A percentile compares a stretch with the other conserved stretches of the same genome.
phyloP scores from a whole-genome alignment of 352 stramenopile genomes.

The Blastocystis sp. region DNA sequence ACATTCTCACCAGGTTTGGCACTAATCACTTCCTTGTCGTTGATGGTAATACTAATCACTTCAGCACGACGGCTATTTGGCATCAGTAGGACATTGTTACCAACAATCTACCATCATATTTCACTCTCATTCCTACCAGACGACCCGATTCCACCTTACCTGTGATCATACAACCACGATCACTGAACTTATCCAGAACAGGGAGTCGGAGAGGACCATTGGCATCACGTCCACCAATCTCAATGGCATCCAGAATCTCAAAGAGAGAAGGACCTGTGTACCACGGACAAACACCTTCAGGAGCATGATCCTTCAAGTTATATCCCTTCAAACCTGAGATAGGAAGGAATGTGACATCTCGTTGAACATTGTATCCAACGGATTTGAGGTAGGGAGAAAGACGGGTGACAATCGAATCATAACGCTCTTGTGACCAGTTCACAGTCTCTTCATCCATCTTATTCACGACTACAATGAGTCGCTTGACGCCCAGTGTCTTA shows the following conservation, averaged over 20 bases:
- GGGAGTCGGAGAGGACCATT: slow-evolving; percentile 83
- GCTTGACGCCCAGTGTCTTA: slow-evolving; percentile 94
- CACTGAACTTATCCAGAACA: slow-evolving; percentile 90
- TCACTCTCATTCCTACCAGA: slow-evolving; percentile 69
- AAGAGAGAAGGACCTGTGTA: slow-evolving; percentile 89
- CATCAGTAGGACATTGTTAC: slow-evolving; percentile 87
- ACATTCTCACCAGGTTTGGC: slow-evolving; percentile 96
- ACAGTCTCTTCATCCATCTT: slow-evolving; percentile 98
- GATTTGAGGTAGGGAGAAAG: slow-evolving; percentile 85
- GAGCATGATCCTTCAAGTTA: slow-evolving; percentile 87
- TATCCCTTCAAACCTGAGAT: slow-evolving; percentile 87
- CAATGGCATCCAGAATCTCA: slow-evolving; percentile 80
- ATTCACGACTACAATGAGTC: slow-evolving; percentile 96
- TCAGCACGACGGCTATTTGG: slow-evolving; percentile 69
- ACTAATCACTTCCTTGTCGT: slow-evolving; percentile 82
- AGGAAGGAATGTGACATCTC: slow-evolving; percentile 90
- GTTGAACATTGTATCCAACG: slow-evolving; percentile 94
- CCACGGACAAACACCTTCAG: slow-evolving; percentile 77
- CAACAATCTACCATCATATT: slow-evolving; percentile 65
- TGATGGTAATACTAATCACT: slow-evolving; percentile 69
- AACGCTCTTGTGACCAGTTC: slow-evolving; percentile 81
- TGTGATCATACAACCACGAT: slow-evolving; percentile 89
- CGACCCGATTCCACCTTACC: slow-evolving; percentile 93
- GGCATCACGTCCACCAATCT: slow-evolving; percentile 80
- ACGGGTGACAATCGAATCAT: slow-evolving; percentile 84